Evolutionary conservation across 495 filamentous ascomycete genomes (phyloP).

Genomic region (Parmelia sp.): DNA sequence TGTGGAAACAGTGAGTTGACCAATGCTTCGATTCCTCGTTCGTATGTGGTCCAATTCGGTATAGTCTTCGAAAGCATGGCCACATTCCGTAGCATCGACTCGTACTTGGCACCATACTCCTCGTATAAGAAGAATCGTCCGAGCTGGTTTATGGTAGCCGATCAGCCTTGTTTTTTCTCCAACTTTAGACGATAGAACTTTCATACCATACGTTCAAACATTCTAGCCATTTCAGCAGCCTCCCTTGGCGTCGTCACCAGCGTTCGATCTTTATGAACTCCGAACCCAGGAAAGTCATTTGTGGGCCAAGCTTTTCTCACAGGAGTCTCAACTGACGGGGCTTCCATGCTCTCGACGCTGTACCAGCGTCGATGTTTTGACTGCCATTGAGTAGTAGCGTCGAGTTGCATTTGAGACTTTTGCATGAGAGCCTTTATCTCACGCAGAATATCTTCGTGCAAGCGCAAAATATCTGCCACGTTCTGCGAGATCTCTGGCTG

Average conservation of each 20-base stretch:
- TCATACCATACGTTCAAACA: conserved; percentile 69
- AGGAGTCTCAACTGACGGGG: background rate
- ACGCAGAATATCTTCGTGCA: conserved; percentile 40
- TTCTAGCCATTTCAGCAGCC: conserved; percentile 65
- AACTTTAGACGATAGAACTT: background rate
- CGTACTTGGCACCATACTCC: conserved; percentile 81
- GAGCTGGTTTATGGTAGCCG: conserved; percentile 47
- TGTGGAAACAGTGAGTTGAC: conserved; percentile 67
- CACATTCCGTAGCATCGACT: conserved; percentile 71
- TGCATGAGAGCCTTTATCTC: conserved; percentile 33
- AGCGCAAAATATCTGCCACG: conserved; percentile 38
- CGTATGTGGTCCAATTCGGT: conserved; percentile 71
- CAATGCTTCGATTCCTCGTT: conserved; percentile 82
- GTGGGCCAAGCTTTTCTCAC: conserved; percentile 2
- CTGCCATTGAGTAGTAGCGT: conserved; percentile 27
- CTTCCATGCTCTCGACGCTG: conserved; percentile 7
- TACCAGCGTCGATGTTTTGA: conserved; percentile 24
- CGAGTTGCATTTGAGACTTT: conserved; percentile 27
- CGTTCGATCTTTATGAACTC: conserved; percentile 2
- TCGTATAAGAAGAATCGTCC: conserved; percentile 78
- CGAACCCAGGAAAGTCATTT: conserved; percentile 15
- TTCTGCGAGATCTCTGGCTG: conserved; percentile 38
- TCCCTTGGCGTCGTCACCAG: conserved; percentile 59
- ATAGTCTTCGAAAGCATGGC: conserved; percentile 60
- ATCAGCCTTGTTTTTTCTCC: background rate